Conservation (phyloP, 139 green algal species). For the Tetradesmus lagerheimii region DNA sequence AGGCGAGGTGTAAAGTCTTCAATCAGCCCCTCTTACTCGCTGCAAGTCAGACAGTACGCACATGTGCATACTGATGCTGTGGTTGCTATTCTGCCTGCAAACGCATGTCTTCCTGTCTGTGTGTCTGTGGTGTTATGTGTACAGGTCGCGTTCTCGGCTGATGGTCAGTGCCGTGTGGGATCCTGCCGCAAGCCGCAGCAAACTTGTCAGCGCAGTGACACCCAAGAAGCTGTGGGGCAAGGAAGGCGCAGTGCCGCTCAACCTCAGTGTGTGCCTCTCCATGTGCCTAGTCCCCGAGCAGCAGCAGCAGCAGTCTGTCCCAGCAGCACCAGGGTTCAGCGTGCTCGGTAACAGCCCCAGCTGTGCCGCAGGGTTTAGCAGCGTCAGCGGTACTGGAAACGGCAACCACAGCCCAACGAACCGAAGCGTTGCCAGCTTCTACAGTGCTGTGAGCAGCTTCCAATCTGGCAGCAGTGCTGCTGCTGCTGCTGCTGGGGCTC, state of each 20-base stretch:
- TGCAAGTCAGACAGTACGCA: too few species aligned
- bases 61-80: too few species aligned
- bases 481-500: neutral
- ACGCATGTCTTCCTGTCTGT: too few species aligned
- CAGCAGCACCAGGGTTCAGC: neutral
- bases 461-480: neutral
- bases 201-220: slow-evolving; percentile 3
- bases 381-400: neutral
- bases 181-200: neutral
- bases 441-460: neutral
- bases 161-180: slow-evolving; percentile 12
- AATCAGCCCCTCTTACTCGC: too few species aligned
- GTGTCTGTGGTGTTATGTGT: too few species aligned
- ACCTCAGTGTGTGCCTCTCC: slow-evolving; percentile 23
- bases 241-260: slow-evolving; percentile 9
- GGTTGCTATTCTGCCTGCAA: too few species aligned
- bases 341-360: neutral
- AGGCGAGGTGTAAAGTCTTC: neutral
- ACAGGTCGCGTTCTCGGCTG: neutral
- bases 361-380: neutral
- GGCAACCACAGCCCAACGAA: too few species aligned
- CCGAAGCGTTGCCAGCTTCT: neutral
- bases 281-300: slow-evolving; percentile 18
- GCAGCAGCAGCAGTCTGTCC: neutral
- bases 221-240: slow-evolving; percentile 19